phyloP scores from a whole-genome alignment of 192 early-diverging fungal species.

The Coemansia sp. region DNA sequence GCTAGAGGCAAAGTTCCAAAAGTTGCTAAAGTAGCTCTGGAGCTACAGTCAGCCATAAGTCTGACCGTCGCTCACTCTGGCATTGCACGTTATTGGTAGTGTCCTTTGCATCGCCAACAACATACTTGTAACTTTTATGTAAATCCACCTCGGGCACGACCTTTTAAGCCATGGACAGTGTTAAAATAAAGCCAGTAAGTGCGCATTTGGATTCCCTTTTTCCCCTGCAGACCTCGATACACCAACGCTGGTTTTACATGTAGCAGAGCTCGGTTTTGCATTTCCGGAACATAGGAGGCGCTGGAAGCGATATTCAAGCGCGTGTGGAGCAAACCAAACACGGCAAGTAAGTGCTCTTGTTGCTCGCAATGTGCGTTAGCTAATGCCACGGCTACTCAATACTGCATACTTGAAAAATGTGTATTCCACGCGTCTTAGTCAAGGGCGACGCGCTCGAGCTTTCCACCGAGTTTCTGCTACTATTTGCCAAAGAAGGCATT shows the following conservation, averaged over 20 bases:
- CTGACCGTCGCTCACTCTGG: neutral
- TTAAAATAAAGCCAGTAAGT: slow-evolving; percentile 17
- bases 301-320: slow-evolving; percentile 47
- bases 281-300: slow-evolving; percentile 18
- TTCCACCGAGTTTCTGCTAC: slow-evolving; percentile 25
- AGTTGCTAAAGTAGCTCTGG: slow-evolving; percentile 19
- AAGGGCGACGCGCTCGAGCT: slow-evolving; percentile 42
- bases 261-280: neutral
- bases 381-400: neutral
- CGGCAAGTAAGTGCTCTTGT: slow-evolving; percentile 39
- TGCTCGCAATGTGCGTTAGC: neutral
- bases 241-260: neutral
- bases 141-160: neutral
- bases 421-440: slow-evolving; percentile 12
- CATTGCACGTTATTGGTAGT: neutral
- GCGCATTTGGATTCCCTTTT: too few relatives aligned
- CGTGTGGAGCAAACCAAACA: slow-evolving; percentile 40
- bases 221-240: too few relatives aligned
- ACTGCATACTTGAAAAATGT: neutral
- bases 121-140: neutral
- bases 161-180: slow-evolving; percentile 2
- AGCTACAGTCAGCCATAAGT: neutral
- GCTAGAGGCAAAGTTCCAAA: slow-evolving; percentile 42
- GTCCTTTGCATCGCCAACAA: neutral
- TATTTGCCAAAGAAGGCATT: slow-evolving; percentile 44